Evolutionary conservation across 2,329 filamentous ascomycete species (phyloP).

Genomic region (Fusarium praegraminearum): DNA sequence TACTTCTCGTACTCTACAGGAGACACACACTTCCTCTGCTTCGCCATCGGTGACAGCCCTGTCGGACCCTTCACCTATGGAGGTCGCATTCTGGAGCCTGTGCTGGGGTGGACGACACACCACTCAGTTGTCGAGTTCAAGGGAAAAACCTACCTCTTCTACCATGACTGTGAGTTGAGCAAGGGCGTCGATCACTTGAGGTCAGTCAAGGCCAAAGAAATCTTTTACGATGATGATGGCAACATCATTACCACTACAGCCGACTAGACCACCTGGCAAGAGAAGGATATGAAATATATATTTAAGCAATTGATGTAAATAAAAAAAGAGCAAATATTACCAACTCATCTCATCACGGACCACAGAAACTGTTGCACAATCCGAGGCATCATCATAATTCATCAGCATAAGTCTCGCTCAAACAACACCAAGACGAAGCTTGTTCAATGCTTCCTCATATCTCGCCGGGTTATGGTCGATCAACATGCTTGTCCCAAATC

Average conservation of each 20-base stretch:
- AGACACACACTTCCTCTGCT: constrained; percentile 80
- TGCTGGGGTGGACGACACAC: constrained; percentile 85
- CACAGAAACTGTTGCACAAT: constrained; percentile 6
- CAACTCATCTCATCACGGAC: constrained; percentile 2
- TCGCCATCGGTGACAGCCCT: constrained; percentile 73
- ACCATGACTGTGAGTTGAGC: constrained; percentile 79
- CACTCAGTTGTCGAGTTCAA: constrained; percentile 81
- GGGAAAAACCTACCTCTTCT: constrained; percentile 79
- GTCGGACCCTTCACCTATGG: constrained; percentile 79
- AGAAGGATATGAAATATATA: neutral
- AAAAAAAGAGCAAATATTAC: neutral
- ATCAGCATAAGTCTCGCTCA: constrained; percentile 14
- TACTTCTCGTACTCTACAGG: constrained; percentile 85
- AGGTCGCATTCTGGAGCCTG: constrained; percentile 79
- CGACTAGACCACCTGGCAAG: constrained; percentile 29
- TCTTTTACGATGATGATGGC: constrained; percentile 76
- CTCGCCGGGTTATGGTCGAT: constrained; percentile 79
- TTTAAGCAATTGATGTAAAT: neutral
- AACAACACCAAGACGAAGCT: constrained; percentile 65
- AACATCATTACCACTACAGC: constrained; percentile 63
- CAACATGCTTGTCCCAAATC: constrained; percentile 79
- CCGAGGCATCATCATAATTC: constrained; percentile 15
- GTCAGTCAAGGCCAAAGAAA: constrained; percentile 80
- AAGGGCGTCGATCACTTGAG: constrained; percentile 77
- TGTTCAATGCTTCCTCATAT: constrained; percentile 77